These are phyloP conservation scores for Fusarium equiseti DNA, from an alignment of 2,329 filamentous ascomycete species.

Conservation along the genomic window DNA sequence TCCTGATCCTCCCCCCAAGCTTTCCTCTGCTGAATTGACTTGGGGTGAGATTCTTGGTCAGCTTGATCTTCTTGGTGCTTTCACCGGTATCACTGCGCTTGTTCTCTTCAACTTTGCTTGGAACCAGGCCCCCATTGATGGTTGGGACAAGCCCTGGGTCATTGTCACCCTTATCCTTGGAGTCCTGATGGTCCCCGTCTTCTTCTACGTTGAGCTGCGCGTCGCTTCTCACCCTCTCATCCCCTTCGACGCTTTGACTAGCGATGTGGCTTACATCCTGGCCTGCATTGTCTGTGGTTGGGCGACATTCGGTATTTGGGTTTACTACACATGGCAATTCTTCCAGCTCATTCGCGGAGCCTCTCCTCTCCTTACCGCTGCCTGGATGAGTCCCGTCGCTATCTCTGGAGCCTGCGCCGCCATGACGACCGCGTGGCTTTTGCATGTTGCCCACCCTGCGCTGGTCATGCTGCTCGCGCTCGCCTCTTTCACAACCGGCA, in stretches of 20 bases:
- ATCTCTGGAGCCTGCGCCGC: conserved; percentile 60
- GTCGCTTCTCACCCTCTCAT: conserved; percentile 65
- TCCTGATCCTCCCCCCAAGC: conserved; percentile 47
- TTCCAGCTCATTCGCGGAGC: conserved; percentile 58
- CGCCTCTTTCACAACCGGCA: conserved; percentile 58
- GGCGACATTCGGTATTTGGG: conserved; percentile 66
- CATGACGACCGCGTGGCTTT: conserved; percentile 57
- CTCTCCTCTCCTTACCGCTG: conserved; percentile 58
- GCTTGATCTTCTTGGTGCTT: conserved; percentile 57
- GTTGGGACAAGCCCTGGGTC: conserved; percentile 69
- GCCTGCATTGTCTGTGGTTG: conserved; percentile 66
- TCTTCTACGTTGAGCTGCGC: conserved; percentile 68
- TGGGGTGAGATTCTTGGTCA: conserved; percentile 43
- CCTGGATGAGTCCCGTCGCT: conserved; percentile 60
- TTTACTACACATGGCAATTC: conserved; percentile 65
- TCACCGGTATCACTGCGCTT: conserved; percentile 65
- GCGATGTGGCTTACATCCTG: conserved; percentile 67
- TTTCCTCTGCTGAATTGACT: conserved; percentile 16
- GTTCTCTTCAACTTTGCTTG: conserved; percentile 75
- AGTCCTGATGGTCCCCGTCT: conserved; percentile 63
- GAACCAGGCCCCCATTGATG: conserved; percentile 72
- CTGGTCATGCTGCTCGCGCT: conserved; percentile 60
- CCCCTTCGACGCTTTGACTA: conserved; percentile 62
- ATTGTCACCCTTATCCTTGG: conserved; percentile 69
- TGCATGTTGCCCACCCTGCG: conserved; percentile 51